Percentiles rank a stretch among this genome's conserved stretches.
These are phyloP conservation scores for Biscogniauxia sp. DNA, from an alignment of 2,329 filamentous ascomycete species.

Conservation along the genomic window DNA sequence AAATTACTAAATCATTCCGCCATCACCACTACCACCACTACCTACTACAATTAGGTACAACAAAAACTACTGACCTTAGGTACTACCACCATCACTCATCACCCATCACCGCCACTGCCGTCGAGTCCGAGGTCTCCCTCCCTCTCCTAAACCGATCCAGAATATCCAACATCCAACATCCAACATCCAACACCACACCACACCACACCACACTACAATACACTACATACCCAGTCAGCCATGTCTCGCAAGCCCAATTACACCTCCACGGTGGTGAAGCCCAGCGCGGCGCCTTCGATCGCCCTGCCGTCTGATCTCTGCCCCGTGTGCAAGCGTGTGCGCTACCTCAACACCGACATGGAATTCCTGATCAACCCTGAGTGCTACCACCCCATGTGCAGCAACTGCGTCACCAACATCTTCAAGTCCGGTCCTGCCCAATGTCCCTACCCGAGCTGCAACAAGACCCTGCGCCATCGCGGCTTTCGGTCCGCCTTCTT, in stretches of 20 bases:
- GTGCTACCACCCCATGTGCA: conserved; percentile 99
- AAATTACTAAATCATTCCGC: no score
- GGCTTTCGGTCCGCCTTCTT: conserved; percentile 89
- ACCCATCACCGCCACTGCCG: no score
- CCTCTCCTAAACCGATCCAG: background rate
- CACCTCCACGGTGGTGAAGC: conserved; percentile 15
- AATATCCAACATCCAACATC: background rate
- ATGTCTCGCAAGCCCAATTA: conserved; percentile 39
- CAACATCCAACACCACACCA: background rate
- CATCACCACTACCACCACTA: no score
- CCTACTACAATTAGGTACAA: no score
- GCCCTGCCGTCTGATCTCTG: conserved; percentile 66
- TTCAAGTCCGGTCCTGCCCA: conserved; percentile 89
- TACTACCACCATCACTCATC: no score
- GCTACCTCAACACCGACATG: conserved; percentile 93
- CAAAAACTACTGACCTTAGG: no score
- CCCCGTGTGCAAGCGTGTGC: conserved; percentile 94
- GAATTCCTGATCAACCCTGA: conserved; percentile 95
- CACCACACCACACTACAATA: no score
- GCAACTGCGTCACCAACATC: conserved; percentile 90
- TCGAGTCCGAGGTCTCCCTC: background rate
- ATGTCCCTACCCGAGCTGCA: conserved; percentile 87
- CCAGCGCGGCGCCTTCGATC: conserved; percentile 25
- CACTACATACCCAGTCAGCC: conserved; percentile 3
- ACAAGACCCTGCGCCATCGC: conserved; percentile 78